phyloP scores from a whole-genome alignment of 352 stramenopile genomes.

The Phytophthora chlamydospora region DNA sequence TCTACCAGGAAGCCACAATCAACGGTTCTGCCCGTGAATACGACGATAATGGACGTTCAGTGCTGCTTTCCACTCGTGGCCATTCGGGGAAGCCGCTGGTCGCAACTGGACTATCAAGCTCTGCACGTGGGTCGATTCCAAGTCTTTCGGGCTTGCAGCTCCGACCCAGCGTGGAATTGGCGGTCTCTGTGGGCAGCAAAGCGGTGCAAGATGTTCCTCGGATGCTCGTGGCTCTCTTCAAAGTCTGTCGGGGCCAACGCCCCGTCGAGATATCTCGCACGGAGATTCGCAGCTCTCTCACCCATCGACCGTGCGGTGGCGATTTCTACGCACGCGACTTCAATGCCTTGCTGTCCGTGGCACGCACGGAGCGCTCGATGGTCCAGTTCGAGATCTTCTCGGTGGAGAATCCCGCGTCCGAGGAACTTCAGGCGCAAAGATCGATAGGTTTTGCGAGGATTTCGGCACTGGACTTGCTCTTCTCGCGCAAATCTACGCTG shows the following conservation, averaged over 20 bases:
- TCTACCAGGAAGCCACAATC: constrained; percentile 43
- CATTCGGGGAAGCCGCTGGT: constrained; percentile 21
- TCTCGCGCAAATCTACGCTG: constrained; percentile 76
- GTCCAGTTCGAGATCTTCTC: constrained; percentile 85
- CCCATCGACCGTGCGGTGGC: constrained; percentile 67
- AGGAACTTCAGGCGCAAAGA: constrained; percentile 60
- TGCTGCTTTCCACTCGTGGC: constrained; percentile 35
- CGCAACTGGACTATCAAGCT: constrained; percentile 13
- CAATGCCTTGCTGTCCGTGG: constrained; percentile 70
- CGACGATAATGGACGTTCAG: constrained; percentile 52
- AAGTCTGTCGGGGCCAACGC: constrained; percentile 51
- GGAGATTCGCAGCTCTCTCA: constrained; percentile 75
- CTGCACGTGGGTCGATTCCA: constrained; percentile 54
- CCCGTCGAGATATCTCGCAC: constrained; percentile 74
- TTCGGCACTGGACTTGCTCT: constrained; percentile 70
- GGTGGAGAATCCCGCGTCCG: constrained; percentile 64
- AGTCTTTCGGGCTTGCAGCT: constrained; percentile 75
- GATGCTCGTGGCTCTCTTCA: constrained; percentile 78
- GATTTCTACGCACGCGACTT: constrained; percentile 86
- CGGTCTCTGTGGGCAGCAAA: constrained; percentile 78
- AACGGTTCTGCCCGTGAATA: constrained; percentile 36
- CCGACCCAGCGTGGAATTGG: constrained; percentile 66
- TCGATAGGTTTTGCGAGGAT: constrained; percentile 78
- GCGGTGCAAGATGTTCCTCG: constrained; percentile 64
- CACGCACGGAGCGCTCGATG: constrained; percentile 60